Base-by-base conservation (phyloP, 2,329 filamentous ascomycete genomes). In the Arthrocladium fulminans region DNA sequence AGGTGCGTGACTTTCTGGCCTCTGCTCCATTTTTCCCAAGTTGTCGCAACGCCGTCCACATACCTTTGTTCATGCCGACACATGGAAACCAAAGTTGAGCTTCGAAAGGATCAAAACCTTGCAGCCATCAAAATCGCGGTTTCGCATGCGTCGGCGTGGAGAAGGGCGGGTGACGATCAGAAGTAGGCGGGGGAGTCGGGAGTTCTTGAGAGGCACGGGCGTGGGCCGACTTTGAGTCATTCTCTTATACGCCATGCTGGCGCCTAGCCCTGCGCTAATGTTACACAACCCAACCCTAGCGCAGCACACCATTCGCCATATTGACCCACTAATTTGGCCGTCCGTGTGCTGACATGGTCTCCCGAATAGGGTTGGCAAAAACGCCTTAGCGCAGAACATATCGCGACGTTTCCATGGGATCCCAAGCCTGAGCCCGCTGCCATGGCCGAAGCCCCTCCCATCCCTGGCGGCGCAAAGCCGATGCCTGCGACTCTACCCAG, bases 331-430 rank as follows among this genome's bases (percentile, higher is more conserved):
- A 24, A 27, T 19, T 38, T 20, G n/a, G 15, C 22, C 24, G 20
- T 23, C 39, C 24, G 23, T 6, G 24, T 34, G 27, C 39, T 48
- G 20, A 48, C 64, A 12, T 19, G 22, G 10, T 22, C 19, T 27
- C 15, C 23, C 29, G 23, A n/a, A 42, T 39, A 97, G 89, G 86
- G 83, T 70, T 98, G 92, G 92, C 89, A 97, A 73, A 76, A 83
- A 60, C 96, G 94, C 68, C 76, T 98, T 29, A 85, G 89, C 1
- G 80, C 81, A 58, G 81, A 94, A 56, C 81, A 84, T 57, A 84
- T 97, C 53, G 92, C 92, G 51, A 74, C 79, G 49, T 96, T 97
- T 65, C 90, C 92, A 9, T 98, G 92, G 92, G 92, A 98, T 63
- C 90, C 92, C 37, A 83, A 85, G 63, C 83, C 84, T 43, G 82